phyloP scores from a whole-genome alignment of 2,329 filamentous ascomycete genomes.

The Trichoderma sp. region DNA sequence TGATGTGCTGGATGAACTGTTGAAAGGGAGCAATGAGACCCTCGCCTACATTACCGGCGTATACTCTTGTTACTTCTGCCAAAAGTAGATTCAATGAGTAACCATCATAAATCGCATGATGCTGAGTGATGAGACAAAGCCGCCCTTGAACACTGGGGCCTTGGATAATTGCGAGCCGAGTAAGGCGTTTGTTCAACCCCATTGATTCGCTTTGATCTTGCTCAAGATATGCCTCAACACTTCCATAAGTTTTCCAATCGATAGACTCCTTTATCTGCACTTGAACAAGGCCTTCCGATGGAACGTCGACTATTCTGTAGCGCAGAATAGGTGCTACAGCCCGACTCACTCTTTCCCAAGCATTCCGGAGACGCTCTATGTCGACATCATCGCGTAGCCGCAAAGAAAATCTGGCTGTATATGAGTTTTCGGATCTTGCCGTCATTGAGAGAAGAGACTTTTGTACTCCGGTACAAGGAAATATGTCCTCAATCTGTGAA shows the following conservation, averaged over 20 bases:
- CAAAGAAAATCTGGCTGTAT: neutral
- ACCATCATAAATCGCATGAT: slow-evolving; percentile 16
- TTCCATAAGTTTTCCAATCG: neutral
- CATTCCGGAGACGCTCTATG: slow-evolving; percentile 1
- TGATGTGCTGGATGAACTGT: neutral
- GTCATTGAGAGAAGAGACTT: slow-evolving; percentile 12
- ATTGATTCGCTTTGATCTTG: slow-evolving; percentile 1
- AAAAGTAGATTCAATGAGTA: slow-evolving; percentile 12
- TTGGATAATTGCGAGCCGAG: slow-evolving; percentile 7
- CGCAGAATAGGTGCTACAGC: slow-evolving; percentile 7
- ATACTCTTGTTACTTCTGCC: slow-evolving; percentile 2
- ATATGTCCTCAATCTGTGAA: slow-evolving; percentile 7
- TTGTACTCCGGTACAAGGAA: slow-evolving; percentile 12
- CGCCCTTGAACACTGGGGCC: neutral
- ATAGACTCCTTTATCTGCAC: slow-evolving; percentile 3
- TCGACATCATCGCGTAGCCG: neutral
- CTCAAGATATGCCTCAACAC: slow-evolving; percentile 1
- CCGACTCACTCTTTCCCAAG: slow-evolving; percentile 7
- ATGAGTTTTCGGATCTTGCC: neutral
- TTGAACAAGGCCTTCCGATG: slow-evolving; percentile 13
- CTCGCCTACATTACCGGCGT: neutral
- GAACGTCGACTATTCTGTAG: slow-evolving; percentile 8
- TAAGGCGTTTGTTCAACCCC: slow-evolving; percentile 3
- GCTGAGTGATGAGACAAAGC: slow-evolving; percentile 8
- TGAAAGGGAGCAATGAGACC: slow-evolving; percentile 2